Percentiles rank a stretch among this genome's conserved stretches.
phyloP scores from a whole-genome alignment of 2,329 filamentous ascomycete genomes.

The Penicillium sp. region DNA sequence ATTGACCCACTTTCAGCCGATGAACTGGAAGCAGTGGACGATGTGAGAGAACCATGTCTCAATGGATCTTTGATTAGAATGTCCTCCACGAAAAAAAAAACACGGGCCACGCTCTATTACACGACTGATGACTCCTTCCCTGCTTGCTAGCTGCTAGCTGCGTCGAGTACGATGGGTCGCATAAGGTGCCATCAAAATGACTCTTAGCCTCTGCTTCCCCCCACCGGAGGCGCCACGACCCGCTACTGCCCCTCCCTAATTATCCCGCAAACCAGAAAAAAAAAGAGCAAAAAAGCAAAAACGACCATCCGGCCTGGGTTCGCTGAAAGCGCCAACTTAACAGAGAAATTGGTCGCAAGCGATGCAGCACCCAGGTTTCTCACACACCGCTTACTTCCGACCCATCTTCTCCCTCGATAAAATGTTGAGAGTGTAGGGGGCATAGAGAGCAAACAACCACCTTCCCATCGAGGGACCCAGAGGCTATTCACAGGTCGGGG shows the following conservation, averaged over 20 bases:
- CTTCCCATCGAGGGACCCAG: background rate
- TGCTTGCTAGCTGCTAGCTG: background rate
- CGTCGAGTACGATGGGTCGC: slow-evolving; percentile 4
- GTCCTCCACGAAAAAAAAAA: background rate
- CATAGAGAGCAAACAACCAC: background rate
- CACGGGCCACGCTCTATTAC: background rate
- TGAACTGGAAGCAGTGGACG: slow-evolving; percentile 28
- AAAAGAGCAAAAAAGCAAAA: background rate
- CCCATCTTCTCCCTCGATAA: background rate
- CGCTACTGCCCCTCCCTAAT: slow-evolving; percentile 3
- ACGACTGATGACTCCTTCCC: background rate
- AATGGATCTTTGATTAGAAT: background rate
- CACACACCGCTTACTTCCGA: background rate
- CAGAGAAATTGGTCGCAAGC: background rate
- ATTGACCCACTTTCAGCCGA: slow-evolving; percentile 28
- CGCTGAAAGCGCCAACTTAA: background rate
- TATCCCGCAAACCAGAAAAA: slow-evolving; percentile 1
- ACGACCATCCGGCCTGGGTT: background rate
- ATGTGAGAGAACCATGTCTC: slow-evolving; percentile 16
- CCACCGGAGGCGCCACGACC: slow-evolving; percentile 3
- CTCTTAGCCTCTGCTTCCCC: background rate
- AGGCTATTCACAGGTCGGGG: slow-evolving; percentile 16
- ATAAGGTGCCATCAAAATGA: background rate
- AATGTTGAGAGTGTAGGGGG: background rate
- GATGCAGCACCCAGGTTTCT: background rate